A percentile compares a stretch with the other conserved stretches of the same genome.
Conservation (phyloP, 495 filamentous ascomycete genomes). For the Neohortaea acidophila region DNA sequence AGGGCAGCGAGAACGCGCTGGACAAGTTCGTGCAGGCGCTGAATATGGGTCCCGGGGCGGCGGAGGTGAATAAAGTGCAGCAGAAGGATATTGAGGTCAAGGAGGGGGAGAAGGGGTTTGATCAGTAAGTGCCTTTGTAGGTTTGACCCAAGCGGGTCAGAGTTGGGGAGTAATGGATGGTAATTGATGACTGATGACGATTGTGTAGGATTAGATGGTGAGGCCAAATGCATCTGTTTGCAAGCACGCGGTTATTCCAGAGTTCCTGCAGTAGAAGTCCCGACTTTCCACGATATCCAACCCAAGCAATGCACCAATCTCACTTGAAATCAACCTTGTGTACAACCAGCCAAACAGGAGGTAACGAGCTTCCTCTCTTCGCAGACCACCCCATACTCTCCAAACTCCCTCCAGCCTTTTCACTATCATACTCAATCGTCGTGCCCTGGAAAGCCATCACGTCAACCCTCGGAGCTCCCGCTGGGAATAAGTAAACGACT, state of each 20-base stretch:
- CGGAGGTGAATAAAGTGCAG: slow-evolving; percentile 58
- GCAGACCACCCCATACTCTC: slow-evolving; percentile 8
- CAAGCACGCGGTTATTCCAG: no score
- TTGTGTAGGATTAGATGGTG: no score
- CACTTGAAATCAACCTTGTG: slow-evolving; percentile 3
- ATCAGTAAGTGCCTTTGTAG: slow-evolving; percentile 11
- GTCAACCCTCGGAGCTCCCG: no score
- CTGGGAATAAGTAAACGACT: no score
- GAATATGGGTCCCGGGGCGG: slow-evolving; percentile 50
- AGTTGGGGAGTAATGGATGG: no score
- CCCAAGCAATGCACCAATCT: background rate
- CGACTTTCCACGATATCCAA: no score
- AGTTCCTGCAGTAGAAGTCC: no score
- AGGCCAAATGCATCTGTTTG: no score
- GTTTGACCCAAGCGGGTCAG: no score
- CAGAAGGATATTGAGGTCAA: slow-evolving; percentile 45
- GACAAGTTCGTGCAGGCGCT: slow-evolving; percentile 60
- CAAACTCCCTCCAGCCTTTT: slow-evolving; percentile 9
- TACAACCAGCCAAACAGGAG: slow-evolving; percentile 10
- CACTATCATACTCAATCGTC: slow-evolving; percentile 10
- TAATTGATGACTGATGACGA: no score
- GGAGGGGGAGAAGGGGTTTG: slow-evolving; percentile 49
- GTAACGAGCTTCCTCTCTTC: slow-evolving; percentile 8
- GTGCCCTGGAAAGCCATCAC: slow-evolving; percentile 9
- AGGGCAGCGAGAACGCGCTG: slow-evolving; percentile 50